A percentile compares a stretch with the other conserved stretches of the same genome.
These are phyloP conservation scores for Kandelia obovata DNA, from an alignment of 345 rosid species.

Conservation along the genomic window DNA sequence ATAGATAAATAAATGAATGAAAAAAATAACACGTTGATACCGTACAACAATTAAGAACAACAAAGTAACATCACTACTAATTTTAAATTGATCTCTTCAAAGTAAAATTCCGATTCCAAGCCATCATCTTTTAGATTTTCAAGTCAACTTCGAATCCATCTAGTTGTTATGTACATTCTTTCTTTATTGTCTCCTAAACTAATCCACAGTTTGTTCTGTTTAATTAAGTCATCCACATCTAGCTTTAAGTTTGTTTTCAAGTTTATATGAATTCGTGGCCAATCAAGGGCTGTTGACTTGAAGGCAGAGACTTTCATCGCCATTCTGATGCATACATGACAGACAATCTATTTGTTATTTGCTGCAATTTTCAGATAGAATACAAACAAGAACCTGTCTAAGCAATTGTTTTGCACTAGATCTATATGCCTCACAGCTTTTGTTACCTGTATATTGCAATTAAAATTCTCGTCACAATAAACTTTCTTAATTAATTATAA, in stretches of 20 bases:
- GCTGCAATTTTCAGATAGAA: not conserved
- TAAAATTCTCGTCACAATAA: not conserved
- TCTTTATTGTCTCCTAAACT: not conserved
- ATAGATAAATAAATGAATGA: too few species aligned
- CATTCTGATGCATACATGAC: not conserved
- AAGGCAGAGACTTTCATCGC: not conserved
- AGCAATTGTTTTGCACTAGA: not conserved
- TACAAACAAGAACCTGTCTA: not conserved
- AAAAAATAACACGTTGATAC: not conserved
- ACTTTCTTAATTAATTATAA: too few species aligned
- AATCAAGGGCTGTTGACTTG: not conserved
- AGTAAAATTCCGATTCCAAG: conserved; percentile 15
- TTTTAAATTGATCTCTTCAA: not conserved
- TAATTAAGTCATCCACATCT: not conserved
- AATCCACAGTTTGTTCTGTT: not conserved
- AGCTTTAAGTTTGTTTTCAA: not conserved
- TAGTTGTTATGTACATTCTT: conserved; percentile 20
- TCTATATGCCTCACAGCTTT: not conserved
- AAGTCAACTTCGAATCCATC: conserved; percentile 33
- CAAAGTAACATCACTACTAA: not conserved
- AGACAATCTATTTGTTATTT: not conserved
- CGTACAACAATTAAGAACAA: not conserved
- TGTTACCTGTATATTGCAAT: not conserved
- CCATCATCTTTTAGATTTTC: not conserved
- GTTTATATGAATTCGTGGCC: not conserved